Percentiles rank a stretch among this genome's conserved stretches.
Evolutionary conservation across 768 basidiomycete genomes (phyloP).

Genomic region (Panellus pusillus): DNA sequence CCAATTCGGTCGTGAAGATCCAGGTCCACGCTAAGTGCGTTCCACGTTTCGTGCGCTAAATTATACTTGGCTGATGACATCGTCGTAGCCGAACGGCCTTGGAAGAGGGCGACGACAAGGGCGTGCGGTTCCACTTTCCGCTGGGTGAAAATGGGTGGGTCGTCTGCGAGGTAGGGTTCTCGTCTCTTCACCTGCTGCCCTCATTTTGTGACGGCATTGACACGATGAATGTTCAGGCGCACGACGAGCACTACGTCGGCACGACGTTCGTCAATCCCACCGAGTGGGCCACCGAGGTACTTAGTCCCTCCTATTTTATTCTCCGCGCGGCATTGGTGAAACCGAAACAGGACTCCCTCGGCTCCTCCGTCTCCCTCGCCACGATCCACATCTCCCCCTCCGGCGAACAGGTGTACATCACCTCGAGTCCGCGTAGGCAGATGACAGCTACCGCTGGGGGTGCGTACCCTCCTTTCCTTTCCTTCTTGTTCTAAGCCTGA

Average conservation of each 20-base stretch:
- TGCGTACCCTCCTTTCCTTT: neutral
- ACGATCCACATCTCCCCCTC: conserved; percentile 14
- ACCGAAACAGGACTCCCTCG: conserved; percentile 7
- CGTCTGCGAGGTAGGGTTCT: conserved; percentile 13
- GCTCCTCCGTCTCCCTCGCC: conserved; percentile 10
- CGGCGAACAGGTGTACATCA: conserved; percentile 10
- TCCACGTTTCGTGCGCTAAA: neutral
- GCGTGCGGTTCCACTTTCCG: conserved; percentile 20
- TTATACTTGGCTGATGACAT: neutral
- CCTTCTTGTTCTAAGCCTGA: neutral
- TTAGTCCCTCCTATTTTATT: neutral
- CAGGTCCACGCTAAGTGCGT: conserved; percentile 16
- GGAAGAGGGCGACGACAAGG: conserved; percentile 15
- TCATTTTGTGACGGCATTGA: neutral
- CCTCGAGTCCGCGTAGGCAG: conserved; percentile 7
- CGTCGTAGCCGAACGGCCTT: conserved; percentile 11
- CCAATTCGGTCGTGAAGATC: conserved; percentile 15
- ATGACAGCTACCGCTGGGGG: conserved; percentile 16
- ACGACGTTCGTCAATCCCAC: conserved; percentile 11
- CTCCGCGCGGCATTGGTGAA: neutral
- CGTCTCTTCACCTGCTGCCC: too few species aligned
- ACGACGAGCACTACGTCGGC: conserved; percentile 22
- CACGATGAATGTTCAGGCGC: conserved; percentile 4
- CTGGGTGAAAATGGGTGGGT: conserved; percentile 18
- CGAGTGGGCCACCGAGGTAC: conserved; percentile 13